Conservation (phyloP, 192 early-diverging fungal species). For the Backusella australiensis region DNA sequence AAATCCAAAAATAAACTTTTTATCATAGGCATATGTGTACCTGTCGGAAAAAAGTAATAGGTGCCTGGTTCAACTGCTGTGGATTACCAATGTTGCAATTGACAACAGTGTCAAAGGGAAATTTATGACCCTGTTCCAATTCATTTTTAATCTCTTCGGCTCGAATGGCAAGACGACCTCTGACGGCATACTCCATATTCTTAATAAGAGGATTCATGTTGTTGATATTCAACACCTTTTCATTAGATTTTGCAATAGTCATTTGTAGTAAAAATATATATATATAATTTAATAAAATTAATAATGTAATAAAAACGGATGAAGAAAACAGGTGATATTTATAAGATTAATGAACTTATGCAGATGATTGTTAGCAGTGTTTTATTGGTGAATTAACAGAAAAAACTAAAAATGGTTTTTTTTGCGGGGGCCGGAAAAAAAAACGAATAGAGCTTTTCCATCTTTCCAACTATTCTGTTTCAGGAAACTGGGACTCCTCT, state of each 20-base stretch:
- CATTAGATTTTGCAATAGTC: background rate
- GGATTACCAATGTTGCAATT: conserved; percentile 94
- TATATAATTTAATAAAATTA: background rate
- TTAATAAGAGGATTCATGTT: conserved; percentile 70
- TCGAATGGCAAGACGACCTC: conserved; percentile 91
- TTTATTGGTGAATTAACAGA: background rate
- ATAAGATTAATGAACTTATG: background rate
- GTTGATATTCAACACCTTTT: conserved; percentile 41
- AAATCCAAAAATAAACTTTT: background rate
- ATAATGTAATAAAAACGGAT: background rate
- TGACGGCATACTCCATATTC: conserved; percentile 93
- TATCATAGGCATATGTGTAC: conserved; percentile 34
- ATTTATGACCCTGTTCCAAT: conserved; percentile 41
- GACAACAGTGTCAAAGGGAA: conserved; percentile 70
- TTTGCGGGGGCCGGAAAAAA: background rate
- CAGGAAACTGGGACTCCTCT: conserved; percentile 43
- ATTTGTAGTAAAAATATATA: background rate
- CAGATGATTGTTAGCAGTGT: background rate
- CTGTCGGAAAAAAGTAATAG: conserved; percentile 97
- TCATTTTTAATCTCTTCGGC: conserved; percentile 75
- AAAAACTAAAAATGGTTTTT: background rate
- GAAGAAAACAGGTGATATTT: background rate
- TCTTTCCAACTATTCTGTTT: conserved; percentile 1
- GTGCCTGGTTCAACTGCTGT: conserved; percentile 85
- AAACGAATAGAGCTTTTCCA: background rate